Evolutionary conservation across 2,329 filamentous ascomycete species (phyloP).

Genomic region (Drechslerella stenobrocha): DNA sequence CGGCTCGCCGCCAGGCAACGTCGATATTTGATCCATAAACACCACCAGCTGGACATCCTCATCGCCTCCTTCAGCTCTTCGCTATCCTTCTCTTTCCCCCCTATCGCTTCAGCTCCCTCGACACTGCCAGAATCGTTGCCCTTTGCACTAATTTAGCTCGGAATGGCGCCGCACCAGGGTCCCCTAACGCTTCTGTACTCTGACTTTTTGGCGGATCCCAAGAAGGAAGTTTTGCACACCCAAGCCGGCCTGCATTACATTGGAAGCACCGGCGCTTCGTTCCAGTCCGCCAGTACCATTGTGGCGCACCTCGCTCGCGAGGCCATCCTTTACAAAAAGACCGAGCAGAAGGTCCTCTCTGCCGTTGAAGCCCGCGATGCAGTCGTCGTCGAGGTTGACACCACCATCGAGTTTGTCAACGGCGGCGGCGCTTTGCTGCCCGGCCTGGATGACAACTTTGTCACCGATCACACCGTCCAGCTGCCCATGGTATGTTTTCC

Average conservation of each 20-base stretch:
- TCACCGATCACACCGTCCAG: constrained; percentile 76
- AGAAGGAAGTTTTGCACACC: constrained; percentile 65
- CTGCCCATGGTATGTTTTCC: constrained; percentile 77
- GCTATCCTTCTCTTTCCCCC: not conserved
- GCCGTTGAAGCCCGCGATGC: constrained; percentile 71
- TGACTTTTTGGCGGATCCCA: constrained; percentile 71
- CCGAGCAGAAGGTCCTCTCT: constrained; percentile 74
- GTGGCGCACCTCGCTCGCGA: constrained; percentile 73
- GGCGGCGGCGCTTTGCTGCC: constrained; percentile 86
- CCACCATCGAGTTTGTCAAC: constrained; percentile 75
- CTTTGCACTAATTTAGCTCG: not conserved
- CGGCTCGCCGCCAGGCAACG: not conserved
- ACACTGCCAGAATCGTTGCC: not conserved
- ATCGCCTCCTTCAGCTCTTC: not conserved
- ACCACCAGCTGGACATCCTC: not conserved
- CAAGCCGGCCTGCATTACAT: constrained; percentile 81
- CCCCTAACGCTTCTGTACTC: constrained; percentile 60
- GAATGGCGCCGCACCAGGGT: constrained; percentile 37
- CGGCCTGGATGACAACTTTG: constrained; percentile 88
- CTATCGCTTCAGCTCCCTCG: too few relatives aligned
- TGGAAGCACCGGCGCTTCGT: constrained; percentile 72
- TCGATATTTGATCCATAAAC: constrained; percentile 5
- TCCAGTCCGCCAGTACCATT: constrained; percentile 73
- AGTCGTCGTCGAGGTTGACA: constrained; percentile 77
- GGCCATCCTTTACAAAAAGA: constrained; percentile 76